Evolutionary conservation across 352 stramenopile species (phyloP).

Genomic region (Phytopythium chamaehyphon): DNA sequence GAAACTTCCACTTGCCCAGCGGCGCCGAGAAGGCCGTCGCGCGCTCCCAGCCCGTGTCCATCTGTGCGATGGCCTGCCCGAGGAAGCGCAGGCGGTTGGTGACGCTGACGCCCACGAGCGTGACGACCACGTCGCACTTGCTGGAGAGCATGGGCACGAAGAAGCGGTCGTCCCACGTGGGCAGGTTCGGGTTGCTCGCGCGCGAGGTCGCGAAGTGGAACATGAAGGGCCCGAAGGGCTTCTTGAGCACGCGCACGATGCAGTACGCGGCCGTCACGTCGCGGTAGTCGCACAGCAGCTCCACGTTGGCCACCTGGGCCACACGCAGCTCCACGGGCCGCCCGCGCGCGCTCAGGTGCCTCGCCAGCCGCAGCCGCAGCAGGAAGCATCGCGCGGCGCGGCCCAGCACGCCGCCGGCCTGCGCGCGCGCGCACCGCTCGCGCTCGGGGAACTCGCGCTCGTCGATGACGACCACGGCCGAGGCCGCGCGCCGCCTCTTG

Average conservation of each 20-base stretch:
- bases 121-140: constrained; percentile 78
- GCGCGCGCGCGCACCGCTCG: constrained; percentile 23
- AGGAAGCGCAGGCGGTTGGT: constrained; percentile 55
- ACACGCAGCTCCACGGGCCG: constrained; percentile 62
- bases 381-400: constrained; percentile 35
- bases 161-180: constrained; percentile 59
- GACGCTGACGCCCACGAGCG: constrained; percentile 61
- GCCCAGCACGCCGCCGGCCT: constrained; percentile 31
- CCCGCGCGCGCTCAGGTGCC: constrained; percentile 45
- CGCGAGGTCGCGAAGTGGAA: constrained; percentile 73
- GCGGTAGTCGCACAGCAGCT: constrained; percentile 77
- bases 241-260: constrained; percentile 82
- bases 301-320: constrained; percentile 33
- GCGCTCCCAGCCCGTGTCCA: constrained; percentile 67
- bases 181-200: constrained; percentile 50
- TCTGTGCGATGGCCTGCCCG: constrained; percentile 50
- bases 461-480: background rate
- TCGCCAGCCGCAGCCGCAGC: constrained; percentile 23
- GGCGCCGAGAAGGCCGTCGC: constrained; percentile 28
- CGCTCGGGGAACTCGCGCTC: constrained; percentile 17
- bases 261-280: constrained; percentile 65
- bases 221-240: constrained; percentile 84
- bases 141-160: constrained; percentile 81
- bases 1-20: constrained; percentile 78
- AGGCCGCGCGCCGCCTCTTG: constrained; percentile 17